Base-by-base conservation (phyloP, 345 rosid species). In the Firmiana major region DNA sequence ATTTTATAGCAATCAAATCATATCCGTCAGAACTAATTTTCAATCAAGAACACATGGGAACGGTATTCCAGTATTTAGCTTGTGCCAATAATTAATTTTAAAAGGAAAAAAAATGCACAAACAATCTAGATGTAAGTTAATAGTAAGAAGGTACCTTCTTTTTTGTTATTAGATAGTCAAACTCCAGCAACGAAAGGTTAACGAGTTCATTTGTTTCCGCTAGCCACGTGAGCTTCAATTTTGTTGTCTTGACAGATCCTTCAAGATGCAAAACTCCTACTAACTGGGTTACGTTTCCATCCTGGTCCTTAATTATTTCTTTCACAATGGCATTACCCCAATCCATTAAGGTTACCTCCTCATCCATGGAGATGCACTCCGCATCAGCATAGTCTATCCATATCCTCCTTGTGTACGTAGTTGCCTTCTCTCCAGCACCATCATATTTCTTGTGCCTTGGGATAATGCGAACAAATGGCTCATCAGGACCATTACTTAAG, bases 341-440 rank as follows among this genome's bases (percentile, higher is more conserved):
- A 26, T 68, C 73, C 73, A 68, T 68, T 73, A 93, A 83, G 53
- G 99, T 96, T 53, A 96, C 83, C 82, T 93, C 98, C 85, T 96
- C 99, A 71, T 83, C 75, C 48, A 75, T 90, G 9, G 93, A 87
- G 79, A 96, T 88, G 59, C 82, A 83, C 75, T 64, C 74, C 0
- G 97, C 98, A 88, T 93, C 98, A 58, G 81, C 94, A 63, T 87
- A 86, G 54, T 96, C 97, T 40, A 92, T 58, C 99, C 93, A 96
- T 62, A 93, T 87, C 57, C 85, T 91, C 84, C 85, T 93, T 0
- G 97, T 87, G 86, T 74, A 96, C 4, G 94, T 89, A 21, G 98
- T 93, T 22, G 93, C 90, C 84, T 96, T 96, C 60, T 90, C 94
- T 79, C 99, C 97, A 67, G 97, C 99, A 83, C 92, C 99, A 84